Conservation (phyloP, 164 flowering plant genomes). For the Dillenia turbinata region DNA sequence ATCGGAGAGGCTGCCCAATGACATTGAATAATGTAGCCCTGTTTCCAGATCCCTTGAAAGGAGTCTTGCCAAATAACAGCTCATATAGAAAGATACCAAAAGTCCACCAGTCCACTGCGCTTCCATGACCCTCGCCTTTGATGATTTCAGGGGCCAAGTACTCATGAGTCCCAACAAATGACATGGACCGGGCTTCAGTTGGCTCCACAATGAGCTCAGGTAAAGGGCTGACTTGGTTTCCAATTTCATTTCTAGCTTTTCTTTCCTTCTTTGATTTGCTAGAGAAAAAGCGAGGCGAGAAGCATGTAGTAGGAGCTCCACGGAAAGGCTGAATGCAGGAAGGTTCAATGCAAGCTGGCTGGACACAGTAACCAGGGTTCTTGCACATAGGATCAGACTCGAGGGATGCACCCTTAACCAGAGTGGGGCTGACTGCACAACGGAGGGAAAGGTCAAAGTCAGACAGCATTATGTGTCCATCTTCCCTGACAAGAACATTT, state of each 20-base stretch:
- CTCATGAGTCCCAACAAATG: conserved; percentile 93
- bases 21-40: conserved; percentile 85
- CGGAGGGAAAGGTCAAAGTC: conserved; percentile 92
- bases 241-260: conserved; percentile 54
- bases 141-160: conserved; percentile 90
- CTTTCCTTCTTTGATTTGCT: conserved; percentile 75
- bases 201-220: conserved; percentile 95
- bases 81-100: conserved; percentile 86
- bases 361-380: conserved; percentile 63
- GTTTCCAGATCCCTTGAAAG: conserved; percentile 89
- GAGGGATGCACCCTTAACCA: conserved; percentile 50
- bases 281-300: conserved; percentile 68
- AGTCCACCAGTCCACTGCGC: conserved; percentile 98
- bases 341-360: conserved; percentile 75
- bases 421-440: conserved; percentile 78
- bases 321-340: conserved; percentile 87
- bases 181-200: conserved; percentile 85
- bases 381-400: conserved; percentile 57
- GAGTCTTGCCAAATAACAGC: conserved; percentile 83
- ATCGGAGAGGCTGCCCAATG: conserved; percentile 80
- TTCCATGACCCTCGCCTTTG: conserved; percentile 96
- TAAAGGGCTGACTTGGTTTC: conserved; percentile 76
- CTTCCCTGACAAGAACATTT: conserved; percentile 90
- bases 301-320: conserved; percentile 77
- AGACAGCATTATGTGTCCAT: conserved; percentile 92